Evolutionary conservation across 2,329 filamentous ascomycete species (phyloP).

Genomic region (Bipolaris cookei): DNA sequence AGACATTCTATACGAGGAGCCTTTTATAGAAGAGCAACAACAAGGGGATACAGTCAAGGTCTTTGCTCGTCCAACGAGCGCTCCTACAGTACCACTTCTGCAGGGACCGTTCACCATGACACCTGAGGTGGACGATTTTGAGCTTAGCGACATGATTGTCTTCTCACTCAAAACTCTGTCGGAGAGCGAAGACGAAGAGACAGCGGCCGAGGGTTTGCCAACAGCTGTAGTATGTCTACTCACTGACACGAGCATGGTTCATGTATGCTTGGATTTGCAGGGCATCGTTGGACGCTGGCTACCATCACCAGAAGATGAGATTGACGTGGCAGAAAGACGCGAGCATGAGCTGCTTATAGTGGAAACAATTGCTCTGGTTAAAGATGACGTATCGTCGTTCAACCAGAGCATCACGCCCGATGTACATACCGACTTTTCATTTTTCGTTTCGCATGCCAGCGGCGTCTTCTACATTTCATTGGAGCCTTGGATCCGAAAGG

Average conservation of each 20-base stretch:
- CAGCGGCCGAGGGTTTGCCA: slow-evolving; percentile 58
- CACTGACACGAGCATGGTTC: slow-evolving; percentile 62
- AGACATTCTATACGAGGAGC: slow-evolving; percentile 56
- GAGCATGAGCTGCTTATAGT: slow-evolving; percentile 47
- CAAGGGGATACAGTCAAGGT: slow-evolving; percentile 57
- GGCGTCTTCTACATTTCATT: slow-evolving; percentile 64
- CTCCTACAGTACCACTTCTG: slow-evolving; percentile 63
- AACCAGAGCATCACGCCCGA: slow-evolving; percentile 64
- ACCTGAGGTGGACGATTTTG: slow-evolving; percentile 59
- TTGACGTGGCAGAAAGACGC: slow-evolving; percentile 20
- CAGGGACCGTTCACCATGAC: slow-evolving; percentile 67
- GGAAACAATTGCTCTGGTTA: slow-evolving; percentile 49
- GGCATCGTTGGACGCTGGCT: slow-evolving; percentile 70
- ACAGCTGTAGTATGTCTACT: slow-evolving; percentile 64
- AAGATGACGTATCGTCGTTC: slow-evolving; percentile 42
- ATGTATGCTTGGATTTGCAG: slow-evolving; percentile 66
- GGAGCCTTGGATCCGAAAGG: slow-evolving; percentile 61
- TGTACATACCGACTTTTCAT: slow-evolving; percentile 61
- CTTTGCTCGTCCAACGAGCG: slow-evolving; percentile 61
- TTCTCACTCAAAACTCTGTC: slow-evolving; percentile 58
- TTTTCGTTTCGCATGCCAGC: slow-evolving; percentile 63
- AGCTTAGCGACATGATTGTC: slow-evolving; percentile 67
- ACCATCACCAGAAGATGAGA: slow-evolving; percentile 51
- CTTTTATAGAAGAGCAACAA: slow-evolving; percentile 50
- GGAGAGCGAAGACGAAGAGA: slow-evolving; percentile 57